phyloP scores from a whole-genome alignment of 2,329 filamentous ascomycete species.

The Pestalotiopsis sp. region DNA sequence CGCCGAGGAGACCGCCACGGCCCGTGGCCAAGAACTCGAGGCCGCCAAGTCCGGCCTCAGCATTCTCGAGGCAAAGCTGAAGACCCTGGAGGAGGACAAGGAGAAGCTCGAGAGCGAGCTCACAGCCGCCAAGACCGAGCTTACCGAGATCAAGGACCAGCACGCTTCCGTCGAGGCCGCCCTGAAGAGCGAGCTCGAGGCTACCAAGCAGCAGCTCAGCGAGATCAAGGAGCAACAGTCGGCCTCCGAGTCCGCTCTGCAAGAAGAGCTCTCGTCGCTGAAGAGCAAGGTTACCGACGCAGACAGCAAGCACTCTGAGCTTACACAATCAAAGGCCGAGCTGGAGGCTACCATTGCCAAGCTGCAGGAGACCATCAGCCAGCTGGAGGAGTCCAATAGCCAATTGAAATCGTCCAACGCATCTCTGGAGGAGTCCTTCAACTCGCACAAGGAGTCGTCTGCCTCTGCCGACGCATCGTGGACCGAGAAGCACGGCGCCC shows the following conservation, averaged over 20 bases:
- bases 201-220: constrained; percentile 18
- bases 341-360: constrained; percentile 18
- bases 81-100: constrained; percentile 35
- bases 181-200: constrained; percentile 24
- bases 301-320: constrained; percentile 4
- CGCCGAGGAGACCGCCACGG: constrained; percentile 15
- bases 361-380: constrained; percentile 9
- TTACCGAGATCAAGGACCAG: constrained; percentile 36
- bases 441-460: constrained; percentile 22
- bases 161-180: constrained; percentile 32
- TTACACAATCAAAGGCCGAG: not conserved
- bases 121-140: constrained; percentile 34
- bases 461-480: constrained; percentile 8
- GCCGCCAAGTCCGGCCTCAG: constrained; percentile 18
- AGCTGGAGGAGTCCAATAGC: constrained; percentile 3
- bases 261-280: not conserved
- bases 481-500: constrained; percentile 13
- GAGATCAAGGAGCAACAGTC: constrained; percentile 5
- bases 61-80: constrained; percentile 26
- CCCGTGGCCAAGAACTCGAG: constrained; percentile 23
- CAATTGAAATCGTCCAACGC: constrained; percentile 3
- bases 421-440: constrained; percentile 16
- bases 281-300: constrained; percentile 8
- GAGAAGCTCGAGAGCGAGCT: constrained; percentile 37
- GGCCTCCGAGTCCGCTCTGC: not conserved